Conservation (phyloP, 2,329 filamentous ascomycete species). For the Calonectria honghensis region DNA sequence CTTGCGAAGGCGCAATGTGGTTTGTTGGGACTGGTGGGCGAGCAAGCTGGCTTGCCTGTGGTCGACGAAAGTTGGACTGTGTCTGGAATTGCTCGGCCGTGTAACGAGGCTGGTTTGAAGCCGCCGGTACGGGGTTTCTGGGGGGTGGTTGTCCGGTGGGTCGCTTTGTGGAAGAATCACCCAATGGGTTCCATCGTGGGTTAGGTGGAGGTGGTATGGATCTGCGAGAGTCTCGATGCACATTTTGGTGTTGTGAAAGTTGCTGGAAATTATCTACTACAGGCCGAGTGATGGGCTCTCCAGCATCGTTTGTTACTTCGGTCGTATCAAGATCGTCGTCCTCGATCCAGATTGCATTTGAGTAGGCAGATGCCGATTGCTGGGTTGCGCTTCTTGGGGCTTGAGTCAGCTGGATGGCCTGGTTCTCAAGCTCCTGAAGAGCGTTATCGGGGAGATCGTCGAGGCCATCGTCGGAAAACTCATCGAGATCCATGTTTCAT, state of each 20-base stretch:
- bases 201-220: constrained; percentile 59
- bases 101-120: constrained; percentile 50
- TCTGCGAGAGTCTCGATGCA: constrained; percentile 50
- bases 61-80: constrained; percentile 56
- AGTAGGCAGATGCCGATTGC: constrained; percentile 52
- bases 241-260: constrained; percentile 51
- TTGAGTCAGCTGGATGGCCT: constrained; percentile 78
- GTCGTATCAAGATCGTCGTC: constrained; percentile 76
- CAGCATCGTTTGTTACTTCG: constrained; percentile 71
- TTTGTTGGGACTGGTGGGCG: constrained; percentile 59
- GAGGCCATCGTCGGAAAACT: constrained; percentile 79
- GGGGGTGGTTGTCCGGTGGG: constrained; percentile 43
- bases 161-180: constrained; percentile 53
- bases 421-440: constrained; percentile 78
- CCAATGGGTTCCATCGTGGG: constrained; percentile 62
- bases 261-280: constrained; percentile 61
- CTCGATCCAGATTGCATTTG: constrained; percentile 68
- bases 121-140: constrained; percentile 41
- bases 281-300: constrained; percentile 62
- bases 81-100: constrained; percentile 58
- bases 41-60: constrained; percentile 64
- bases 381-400: constrained; percentile 52
- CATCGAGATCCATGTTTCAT: constrained; percentile 67
- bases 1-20: constrained; percentile 52
- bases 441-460: constrained; percentile 75